Conservation (phyloP, 768 basidiomycete species). For the Gelatoporia subvermispora region DNA sequence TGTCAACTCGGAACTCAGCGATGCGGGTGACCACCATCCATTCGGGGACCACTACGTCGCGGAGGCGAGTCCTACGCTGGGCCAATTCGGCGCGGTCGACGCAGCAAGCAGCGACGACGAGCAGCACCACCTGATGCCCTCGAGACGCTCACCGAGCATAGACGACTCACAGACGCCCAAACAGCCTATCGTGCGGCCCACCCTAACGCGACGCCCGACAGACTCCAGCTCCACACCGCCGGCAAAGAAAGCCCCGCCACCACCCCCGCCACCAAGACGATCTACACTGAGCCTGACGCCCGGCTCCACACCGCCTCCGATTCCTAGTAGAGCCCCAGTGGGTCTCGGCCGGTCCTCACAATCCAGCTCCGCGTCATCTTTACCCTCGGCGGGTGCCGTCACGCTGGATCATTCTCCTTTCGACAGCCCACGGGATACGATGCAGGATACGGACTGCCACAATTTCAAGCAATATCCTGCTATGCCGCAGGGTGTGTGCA, state of each 20-base stretch:
- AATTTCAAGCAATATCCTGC: slow-evolving; percentile 65
- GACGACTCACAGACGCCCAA: slow-evolving; percentile 39
- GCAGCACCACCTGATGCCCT: slow-evolving; percentile 7
- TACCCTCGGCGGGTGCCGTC: slow-evolving; percentile 24
- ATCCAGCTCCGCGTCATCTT: slow-evolving; percentile 30
- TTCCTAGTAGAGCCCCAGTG: slow-evolving; percentile 15
- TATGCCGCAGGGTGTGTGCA: slow-evolving; percentile 61
- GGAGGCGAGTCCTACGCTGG: slow-evolving; percentile 42
- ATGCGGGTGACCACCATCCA: slow-evolving; percentile 40
- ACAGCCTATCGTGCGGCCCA: neutral
- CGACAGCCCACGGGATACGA: slow-evolving; percentile 50
- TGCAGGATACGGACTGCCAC: slow-evolving; percentile 33
- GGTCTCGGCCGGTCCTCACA: slow-evolving; percentile 14
- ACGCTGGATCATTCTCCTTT: slow-evolving; percentile 47
- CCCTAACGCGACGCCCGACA: slow-evolving; percentile 6
- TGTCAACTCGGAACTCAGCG: slow-evolving; percentile 16
- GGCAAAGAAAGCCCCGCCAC: slow-evolving; percentile 22
- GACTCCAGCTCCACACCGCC: slow-evolving; percentile 6
- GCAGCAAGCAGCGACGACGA: slow-evolving; percentile 33
- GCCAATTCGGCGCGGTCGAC: slow-evolving; percentile 37
- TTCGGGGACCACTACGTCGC: slow-evolving; percentile 39
- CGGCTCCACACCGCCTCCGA: slow-evolving; percentile 6
- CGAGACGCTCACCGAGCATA: slow-evolving; percentile 22
- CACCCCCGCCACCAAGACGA: slow-evolving; percentile 27
- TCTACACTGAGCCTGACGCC: slow-evolving; percentile 9